phyloP scores from a whole-genome alignment of 805 yeast genomes.

The Lipomyces sp. region DNA sequence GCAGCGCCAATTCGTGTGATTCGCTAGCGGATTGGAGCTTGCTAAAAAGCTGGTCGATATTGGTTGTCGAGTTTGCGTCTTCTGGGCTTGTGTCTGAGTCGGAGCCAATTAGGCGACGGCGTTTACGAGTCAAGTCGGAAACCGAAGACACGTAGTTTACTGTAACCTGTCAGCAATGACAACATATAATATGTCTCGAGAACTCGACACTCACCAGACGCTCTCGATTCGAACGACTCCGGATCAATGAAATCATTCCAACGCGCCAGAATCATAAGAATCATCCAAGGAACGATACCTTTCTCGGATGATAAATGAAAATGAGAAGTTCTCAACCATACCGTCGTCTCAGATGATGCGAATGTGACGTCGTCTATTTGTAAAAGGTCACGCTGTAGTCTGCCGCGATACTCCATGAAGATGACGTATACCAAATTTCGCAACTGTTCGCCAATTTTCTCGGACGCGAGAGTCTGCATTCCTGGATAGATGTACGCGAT shows the following conservation, averaged over 20 bases:
- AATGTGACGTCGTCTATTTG: slow-evolving; percentile 24
- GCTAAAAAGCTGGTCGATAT: neutral
- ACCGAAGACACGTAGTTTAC: neutral
- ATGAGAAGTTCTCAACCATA: slow-evolving; percentile 13
- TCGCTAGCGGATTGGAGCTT: neutral
- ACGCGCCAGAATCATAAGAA: slow-evolving; percentile 24
- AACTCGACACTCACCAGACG: neutral
- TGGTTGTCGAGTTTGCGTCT: neutral
- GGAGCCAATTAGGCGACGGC: slow-evolving; percentile 14
- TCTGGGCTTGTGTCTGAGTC: neutral
- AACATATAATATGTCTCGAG: neutral
- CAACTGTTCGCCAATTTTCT: slow-evolving; percentile 10
- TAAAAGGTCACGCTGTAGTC: slow-evolving; percentile 20
- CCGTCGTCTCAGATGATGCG: neutral
- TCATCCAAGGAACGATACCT: slow-evolving; percentile 20
- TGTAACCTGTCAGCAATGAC: neutral
- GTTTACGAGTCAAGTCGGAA: slow-evolving; percentile 1
- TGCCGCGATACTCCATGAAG: slow-evolving; percentile 20
- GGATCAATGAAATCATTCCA: slow-evolving; percentile 12
- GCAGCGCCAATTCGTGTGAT: slow-evolving; percentile 7
- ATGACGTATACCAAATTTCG: slow-evolving; percentile 10
- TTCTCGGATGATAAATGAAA: slow-evolving; percentile 20
- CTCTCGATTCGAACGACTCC: neutral
- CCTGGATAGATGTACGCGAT: slow-evolving; percentile 20
- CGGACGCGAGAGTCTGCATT: slow-evolving; percentile 4